Evolutionary conservation across 1,284 basidiomycete genomes (phyloP).

Genomic region (Phaffia rhodozyma): DNA sequence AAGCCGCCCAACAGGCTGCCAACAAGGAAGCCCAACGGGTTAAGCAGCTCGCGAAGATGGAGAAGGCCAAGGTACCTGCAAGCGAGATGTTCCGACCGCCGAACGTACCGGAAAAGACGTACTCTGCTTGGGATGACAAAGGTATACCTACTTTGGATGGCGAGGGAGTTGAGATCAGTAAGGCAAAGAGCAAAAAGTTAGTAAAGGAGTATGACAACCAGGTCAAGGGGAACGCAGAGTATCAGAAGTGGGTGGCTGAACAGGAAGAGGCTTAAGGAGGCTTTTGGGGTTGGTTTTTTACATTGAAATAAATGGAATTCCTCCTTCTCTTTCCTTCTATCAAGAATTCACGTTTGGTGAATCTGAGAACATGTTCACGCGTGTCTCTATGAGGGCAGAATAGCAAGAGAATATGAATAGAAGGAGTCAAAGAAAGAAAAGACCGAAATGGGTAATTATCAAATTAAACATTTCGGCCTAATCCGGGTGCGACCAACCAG

Average conservation of each 20-base stretch:
- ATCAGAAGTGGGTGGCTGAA: slow-evolving; percentile 26
- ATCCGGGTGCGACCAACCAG: too few relatives aligned
- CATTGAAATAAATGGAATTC: background rate
- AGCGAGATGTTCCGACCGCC: slow-evolving; percentile 74
- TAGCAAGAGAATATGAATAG: background rate
- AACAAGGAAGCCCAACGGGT: slow-evolving; percentile 56
- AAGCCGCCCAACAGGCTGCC: slow-evolving; percentile 69
- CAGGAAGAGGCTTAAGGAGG: background rate
- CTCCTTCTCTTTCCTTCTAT: too few relatives aligned
- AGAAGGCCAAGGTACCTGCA: slow-evolving; percentile 68
- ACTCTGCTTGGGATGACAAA: slow-evolving; percentile 66
- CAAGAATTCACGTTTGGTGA: too few relatives aligned
- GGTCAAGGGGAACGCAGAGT: slow-evolving; percentile 66
- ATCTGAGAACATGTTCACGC: too few relatives aligned
- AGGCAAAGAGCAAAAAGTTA: slow-evolving; percentile 67
- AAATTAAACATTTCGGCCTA: too few relatives aligned
- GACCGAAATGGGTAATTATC: too few relatives aligned
- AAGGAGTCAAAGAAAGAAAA: background rate
- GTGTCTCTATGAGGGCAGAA: too few relatives aligned
- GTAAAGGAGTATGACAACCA: slow-evolving; percentile 68
- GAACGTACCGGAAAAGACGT: slow-evolving; percentile 54
- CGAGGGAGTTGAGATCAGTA: slow-evolving; percentile 73
- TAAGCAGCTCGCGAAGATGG: slow-evolving; percentile 63
- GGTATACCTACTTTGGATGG: slow-evolving; percentile 76
- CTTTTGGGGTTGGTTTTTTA: background rate